Base-by-base conservation (phyloP, 2,329 filamentous ascomycete species). In the Apiospora aurea region DNA sequence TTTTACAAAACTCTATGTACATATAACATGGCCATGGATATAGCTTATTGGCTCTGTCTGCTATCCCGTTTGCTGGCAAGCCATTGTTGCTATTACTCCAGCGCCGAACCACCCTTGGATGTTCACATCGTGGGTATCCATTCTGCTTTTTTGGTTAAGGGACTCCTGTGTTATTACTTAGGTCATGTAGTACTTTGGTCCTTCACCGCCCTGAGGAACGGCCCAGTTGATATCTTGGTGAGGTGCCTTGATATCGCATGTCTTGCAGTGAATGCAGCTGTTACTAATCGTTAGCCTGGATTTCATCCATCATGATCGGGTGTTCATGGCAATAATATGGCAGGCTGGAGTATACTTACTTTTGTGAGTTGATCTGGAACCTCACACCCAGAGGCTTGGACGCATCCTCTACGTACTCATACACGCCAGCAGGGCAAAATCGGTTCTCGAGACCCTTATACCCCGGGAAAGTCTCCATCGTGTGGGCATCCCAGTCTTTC, bases 241-340 rank as follows among this genome's bases (percentile, higher is more conserved):
- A 10, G 96, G 96, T 21, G 94, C 96, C 86, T 99, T 99, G 85
- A 99, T 99, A 83, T 99, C 96, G 82, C 96, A 99, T 18, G 96
- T 99, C 89, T 99, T 99, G 88, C 96, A 99, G 84, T 99, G 96
- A 75, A 99, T 97, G 82, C 96, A 99, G 84, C 95, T 97, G 77
- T 24, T 53, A 14, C 24, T n/a, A 14, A 29, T 69, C 1, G 69
- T 80, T 81, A 79, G 84, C 75, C 67, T 74, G 70, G 47, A 53
- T 38, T n/a, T 38, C 51, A 68, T 34, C 24, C 24, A 21, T 11
- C 2, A 26, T 8, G 26, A 44, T 26, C 6, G 14, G 70, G 66
- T 24, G 46, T 18, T 41, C 29, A 38, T 18, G 46, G 38, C 66
- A 29, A 69, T 51, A 34, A 49, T 24, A 69, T 38, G n/a, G 13